Conservation (phyloP, 306 rosid genomes). For the Delonix regia region DNA sequence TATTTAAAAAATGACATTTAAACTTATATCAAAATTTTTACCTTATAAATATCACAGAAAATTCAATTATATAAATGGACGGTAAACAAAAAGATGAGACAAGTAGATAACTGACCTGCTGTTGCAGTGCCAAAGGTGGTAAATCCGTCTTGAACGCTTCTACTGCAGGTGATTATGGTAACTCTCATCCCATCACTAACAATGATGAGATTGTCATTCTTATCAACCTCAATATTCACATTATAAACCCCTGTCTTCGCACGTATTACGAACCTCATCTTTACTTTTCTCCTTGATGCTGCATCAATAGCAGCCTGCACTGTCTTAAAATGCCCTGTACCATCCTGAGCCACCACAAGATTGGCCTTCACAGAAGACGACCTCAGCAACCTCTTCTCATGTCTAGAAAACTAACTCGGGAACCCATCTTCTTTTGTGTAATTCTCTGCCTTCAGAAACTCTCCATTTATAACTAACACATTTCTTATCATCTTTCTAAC, state of each 20-base stretch:
- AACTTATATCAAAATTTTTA: too few species aligned
- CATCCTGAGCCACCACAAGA: too few species aligned
- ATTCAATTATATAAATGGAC: too few species aligned
- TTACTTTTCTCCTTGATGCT: slow-evolving; percentile 55
- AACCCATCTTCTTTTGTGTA: slow-evolving; percentile 4
- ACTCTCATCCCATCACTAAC: slow-evolving; percentile 67
- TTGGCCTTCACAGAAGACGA: too few species aligned
- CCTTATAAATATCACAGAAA: too few species aligned
- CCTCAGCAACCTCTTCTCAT: slow-evolving; percentile 57
- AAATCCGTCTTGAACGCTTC: slow-evolving; percentile 65
- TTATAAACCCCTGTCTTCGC: slow-evolving; percentile 79
- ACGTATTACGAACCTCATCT: slow-evolving; percentile 54
- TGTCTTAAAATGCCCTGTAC: too few species aligned
- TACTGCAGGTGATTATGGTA: slow-evolving; percentile 62
- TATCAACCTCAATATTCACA: slow-evolving; percentile 61
- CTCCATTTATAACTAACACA: slow-evolving; percentile 58
- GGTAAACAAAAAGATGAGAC: too few species aligned
- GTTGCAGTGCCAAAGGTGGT: slow-evolving; percentile 89
- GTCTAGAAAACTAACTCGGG: slow-evolving; percentile 61
- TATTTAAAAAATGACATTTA: too few species aligned
- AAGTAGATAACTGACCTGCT: slow-evolving; percentile 53
- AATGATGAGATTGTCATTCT: slow-evolving; percentile 66
- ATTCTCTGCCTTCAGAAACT: slow-evolving; percentile 29
- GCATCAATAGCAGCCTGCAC: slow-evolving; percentile 65
- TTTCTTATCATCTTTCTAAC: slow-evolving; percentile 74